A percentile compares a stretch with the other conserved stretches of the same genome.
phyloP scores from a whole-genome alignment of 164 flowering plant genomes.

The Kingdonia uniflora region DNA sequence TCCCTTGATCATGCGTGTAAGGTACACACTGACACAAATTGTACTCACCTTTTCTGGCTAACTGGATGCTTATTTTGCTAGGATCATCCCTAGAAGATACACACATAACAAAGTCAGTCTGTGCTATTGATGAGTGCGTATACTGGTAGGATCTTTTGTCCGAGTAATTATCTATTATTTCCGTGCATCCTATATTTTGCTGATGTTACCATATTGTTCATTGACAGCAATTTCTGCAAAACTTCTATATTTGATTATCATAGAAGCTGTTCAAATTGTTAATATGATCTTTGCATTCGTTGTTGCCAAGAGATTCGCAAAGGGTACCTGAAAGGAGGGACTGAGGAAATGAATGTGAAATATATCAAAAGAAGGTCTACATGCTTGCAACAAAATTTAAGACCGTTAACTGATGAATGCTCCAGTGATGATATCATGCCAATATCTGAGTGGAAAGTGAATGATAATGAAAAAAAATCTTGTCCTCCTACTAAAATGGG shows the following conservation, averaged over 20 bases:
- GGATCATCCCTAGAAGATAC: too few species aligned
- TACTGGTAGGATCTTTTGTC: neutral
- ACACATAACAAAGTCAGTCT: neutral
- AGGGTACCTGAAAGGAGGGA: conserved; percentile 22
- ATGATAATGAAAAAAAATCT: conserved; percentile 23
- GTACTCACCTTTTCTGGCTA: neutral
- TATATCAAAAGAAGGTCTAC: too few species aligned
- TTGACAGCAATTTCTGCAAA: conserved; percentile 54
- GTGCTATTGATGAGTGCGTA: neutral
- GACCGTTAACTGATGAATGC: neutral
- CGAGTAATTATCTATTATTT: neutral
- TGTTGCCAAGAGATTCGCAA: conserved; percentile 43
- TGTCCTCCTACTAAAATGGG: conserved; percentile 55
- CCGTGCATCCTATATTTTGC: neutral
- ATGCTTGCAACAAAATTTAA: too few species aligned
- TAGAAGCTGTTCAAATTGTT: conserved; percentile 66
- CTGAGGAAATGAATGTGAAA: conserved; percentile 8
- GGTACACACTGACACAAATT: neutral
- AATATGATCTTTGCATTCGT: conserved; percentile 58
- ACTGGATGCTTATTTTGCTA: neutral
- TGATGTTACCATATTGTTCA: conserved; percentile 4
- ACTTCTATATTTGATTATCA: conserved; percentile 48
- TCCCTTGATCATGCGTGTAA: neutral
- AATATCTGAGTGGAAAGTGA: conserved; percentile 20
- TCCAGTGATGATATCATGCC: neutral